These are phyloP conservation scores for Lachnellula cervina DNA, from an alignment of 2,329 filamentous ascomycete species.

Conservation along the genomic window DNA sequence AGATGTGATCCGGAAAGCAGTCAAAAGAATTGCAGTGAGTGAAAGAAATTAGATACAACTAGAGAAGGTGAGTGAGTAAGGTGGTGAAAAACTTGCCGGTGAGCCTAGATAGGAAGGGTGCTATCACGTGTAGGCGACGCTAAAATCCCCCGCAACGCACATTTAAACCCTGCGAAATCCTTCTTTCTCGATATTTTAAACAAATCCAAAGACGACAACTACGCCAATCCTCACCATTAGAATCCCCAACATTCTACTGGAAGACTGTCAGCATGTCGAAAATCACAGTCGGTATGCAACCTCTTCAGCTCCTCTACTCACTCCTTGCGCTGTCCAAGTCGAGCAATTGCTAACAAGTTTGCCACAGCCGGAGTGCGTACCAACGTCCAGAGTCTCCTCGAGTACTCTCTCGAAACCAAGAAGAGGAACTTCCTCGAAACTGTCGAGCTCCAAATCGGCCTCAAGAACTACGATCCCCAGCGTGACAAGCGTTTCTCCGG, in stretches of 20 bases:
- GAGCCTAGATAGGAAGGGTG: background rate
- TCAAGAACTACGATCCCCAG: conserved; percentile 99
- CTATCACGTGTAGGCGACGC: background rate
- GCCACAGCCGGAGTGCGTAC: conserved; percentile 84
- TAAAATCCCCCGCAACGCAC: conserved; percentile 3
- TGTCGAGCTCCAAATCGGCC: conserved; percentile 85
- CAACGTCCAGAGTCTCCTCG: conserved; percentile 89
- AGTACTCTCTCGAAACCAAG: conserved; percentile 93
- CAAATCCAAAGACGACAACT: conserved; percentile 16
- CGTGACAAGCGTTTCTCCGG: conserved; percentile 99
- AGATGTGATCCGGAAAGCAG: no score
- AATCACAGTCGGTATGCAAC: conserved; percentile 66
- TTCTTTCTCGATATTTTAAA: conserved; percentile 1
- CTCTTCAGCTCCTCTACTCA: background rate
- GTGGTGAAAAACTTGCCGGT: background rate
- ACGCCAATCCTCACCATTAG: conserved; percentile 67
- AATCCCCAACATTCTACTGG: conserved; percentile 64
- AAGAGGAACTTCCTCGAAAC: conserved; percentile 98
- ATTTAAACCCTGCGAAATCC: conserved; percentile 8
- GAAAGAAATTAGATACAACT: no score
- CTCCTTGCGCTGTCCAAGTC: background rate
- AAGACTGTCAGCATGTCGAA: conserved; percentile 88
- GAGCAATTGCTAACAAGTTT: conserved; percentile 18
- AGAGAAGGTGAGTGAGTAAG: no score
- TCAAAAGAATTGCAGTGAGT: no score